Conservation (phyloP, 148 eudicot genomes). For the Arctostaphylos glauca region DNA sequence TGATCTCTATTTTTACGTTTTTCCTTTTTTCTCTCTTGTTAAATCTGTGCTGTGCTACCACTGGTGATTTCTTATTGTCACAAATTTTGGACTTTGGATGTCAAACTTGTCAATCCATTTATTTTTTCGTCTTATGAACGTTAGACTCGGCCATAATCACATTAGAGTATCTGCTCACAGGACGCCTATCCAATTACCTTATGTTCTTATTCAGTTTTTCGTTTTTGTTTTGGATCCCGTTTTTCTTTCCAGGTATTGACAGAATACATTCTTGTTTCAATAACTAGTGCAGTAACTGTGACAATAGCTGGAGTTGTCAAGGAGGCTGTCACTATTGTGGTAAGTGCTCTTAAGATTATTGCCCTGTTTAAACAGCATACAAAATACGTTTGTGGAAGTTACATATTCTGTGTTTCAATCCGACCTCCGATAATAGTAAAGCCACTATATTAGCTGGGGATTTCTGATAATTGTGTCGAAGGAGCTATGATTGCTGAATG, state of each 20-base stretch:
- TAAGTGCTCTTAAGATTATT: conserved; percentile 33
- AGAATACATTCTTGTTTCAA: conserved; percentile 83
- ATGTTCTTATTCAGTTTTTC: neutral
- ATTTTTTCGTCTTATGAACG: neutral
- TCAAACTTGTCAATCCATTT: neutral
- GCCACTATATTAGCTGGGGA: neutral
- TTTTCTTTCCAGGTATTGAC: conserved; percentile 68
- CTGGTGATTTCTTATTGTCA: neutral
- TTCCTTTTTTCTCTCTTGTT: neutral
- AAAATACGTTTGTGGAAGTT: neutral
- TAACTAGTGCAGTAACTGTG: conserved; percentile 97
- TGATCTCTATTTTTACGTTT: neutral
- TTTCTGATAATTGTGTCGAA: neutral
- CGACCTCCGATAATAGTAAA: neutral
- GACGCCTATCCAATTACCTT: neutral
- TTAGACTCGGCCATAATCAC: neutral
- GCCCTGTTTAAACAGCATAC: neutral
- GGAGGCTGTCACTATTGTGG: conserved; percentile 94
- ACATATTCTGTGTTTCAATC: neutral
- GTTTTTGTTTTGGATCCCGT: neutral
- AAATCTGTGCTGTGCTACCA: neutral
- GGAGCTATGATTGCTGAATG: neutral
- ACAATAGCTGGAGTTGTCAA: conserved; percentile 97
- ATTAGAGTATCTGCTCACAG: neutral
- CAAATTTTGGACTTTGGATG: neutral